Evolutionary conservation across 257 asterid genomes (phyloP).

Genomic region (Coffea eugenioides): DNA sequence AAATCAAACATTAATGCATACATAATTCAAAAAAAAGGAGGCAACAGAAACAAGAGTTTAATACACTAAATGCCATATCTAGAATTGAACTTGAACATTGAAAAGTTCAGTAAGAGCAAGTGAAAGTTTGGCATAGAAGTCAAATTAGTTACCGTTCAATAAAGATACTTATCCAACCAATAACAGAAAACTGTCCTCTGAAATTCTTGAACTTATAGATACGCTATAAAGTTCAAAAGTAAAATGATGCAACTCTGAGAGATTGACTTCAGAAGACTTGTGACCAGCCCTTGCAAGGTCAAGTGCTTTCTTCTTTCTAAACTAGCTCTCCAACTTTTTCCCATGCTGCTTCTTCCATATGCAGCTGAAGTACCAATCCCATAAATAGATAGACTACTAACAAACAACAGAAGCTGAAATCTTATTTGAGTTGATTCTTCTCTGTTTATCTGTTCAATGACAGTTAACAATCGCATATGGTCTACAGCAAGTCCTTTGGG

Average conservation of each 20-base stretch:
- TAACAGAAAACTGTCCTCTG: not conserved
- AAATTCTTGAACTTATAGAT: not conserved
- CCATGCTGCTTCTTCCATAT: too few species aligned
- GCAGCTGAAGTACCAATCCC: not conserved
- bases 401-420: not conserved
- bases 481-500: not conserved
- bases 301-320: not conserved
- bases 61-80: not conserved
- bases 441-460: not conserved
- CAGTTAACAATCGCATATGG: not conserved
- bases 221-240: not conserved
- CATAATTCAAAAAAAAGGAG: not conserved
- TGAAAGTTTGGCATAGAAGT: not conserved
- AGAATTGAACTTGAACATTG: not conserved
- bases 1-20: not conserved
- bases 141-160: not conserved
- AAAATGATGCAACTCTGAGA: not conserved
- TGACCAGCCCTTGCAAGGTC: not conserved
- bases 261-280: not conserved
- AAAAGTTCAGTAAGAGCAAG: not conserved
- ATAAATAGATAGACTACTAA: not conserved
- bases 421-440: not conserved
- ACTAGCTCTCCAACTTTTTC: not conserved
- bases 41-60: not conserved
- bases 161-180: not conserved